Evolutionary conservation across 495 filamentous ascomycete species (phyloP).

Genomic region (Neurospora sp.): DNA sequence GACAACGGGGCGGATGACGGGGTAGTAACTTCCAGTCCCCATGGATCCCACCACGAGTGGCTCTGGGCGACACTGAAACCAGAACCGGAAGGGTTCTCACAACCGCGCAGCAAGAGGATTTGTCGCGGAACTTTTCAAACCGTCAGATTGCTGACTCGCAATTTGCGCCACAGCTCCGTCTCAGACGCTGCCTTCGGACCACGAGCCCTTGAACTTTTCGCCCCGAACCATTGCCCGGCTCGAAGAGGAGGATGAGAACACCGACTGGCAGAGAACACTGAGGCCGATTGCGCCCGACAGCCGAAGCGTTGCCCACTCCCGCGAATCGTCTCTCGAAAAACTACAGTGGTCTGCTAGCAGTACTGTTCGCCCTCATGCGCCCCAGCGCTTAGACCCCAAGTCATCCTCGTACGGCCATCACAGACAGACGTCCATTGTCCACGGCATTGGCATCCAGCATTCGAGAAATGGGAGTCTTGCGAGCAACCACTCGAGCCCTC

Average conservation of each 20-base stretch:
- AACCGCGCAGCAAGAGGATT: not conserved
- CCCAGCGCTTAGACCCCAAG: conserved; percentile 47
- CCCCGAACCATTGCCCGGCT: conserved; percentile 31
- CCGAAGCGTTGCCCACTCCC: conserved; percentile 35
- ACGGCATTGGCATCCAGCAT: conserved; percentile 85
- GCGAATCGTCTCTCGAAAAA: conserved; percentile 40
- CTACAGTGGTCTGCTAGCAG: conserved; percentile 42
- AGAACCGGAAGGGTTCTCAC: not conserved
- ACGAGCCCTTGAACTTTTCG: conserved; percentile 36
- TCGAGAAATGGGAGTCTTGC: conserved; percentile 70
- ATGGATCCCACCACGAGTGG: not conserved
- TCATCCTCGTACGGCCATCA: conserved; percentile 68
- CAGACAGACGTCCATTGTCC: conserved; percentile 87
- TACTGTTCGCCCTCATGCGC: conserved; percentile 23
- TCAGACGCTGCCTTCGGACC: conserved; percentile 43
- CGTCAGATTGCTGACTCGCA: conserved; percentile 11
- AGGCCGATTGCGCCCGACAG: conserved; percentile 26
- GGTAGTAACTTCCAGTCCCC: not conserved
- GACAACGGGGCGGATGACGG: not conserved
- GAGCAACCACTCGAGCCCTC: conserved; percentile 56
- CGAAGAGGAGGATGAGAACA: conserved; percentile 30
- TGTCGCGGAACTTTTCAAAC: not conserved
- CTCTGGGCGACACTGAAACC: not conserved
- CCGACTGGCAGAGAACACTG: conserved; percentile 35
- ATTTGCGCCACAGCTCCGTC: conserved; percentile 35